Evolutionary conservation across 2,329 filamentous ascomycete species (phyloP).

Genomic region (Diplodia mutila): DNA sequence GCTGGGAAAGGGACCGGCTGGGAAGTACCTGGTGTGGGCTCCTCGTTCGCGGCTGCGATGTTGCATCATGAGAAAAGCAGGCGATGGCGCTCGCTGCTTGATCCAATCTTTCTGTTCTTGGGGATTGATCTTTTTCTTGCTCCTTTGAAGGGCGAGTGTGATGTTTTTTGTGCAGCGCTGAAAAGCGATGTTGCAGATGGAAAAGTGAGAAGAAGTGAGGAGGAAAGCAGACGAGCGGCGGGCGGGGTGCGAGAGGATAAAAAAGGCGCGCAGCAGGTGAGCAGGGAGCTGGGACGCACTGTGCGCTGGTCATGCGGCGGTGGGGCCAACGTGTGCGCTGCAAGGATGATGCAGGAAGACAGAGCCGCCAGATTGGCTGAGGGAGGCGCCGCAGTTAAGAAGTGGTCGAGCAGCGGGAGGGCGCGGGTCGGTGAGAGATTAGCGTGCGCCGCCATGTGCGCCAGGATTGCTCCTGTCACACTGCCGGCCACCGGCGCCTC

Average conservation of each 20-base stretch:
- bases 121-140: slow-evolving; percentile 10
- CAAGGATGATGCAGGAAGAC: slow-evolving; percentile 21
- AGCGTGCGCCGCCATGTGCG: slow-evolving; percentile 24
- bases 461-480: slow-evolving; percentile 23
- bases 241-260: slow-evolving; percentile 22
- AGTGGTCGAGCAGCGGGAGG: slow-evolving; percentile 23
- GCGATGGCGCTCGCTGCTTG: slow-evolving; percentile 34
- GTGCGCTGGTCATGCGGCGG: slow-evolving; percentile 26
- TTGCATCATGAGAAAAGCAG: slow-evolving; percentile 48
- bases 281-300: slow-evolving; percentile 25
- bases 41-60: slow-evolving; percentile 46
- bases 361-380: slow-evolving; percentile 19
- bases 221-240: slow-evolving; percentile 6
- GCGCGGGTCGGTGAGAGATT: slow-evolving; percentile 27
- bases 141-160: neutral
- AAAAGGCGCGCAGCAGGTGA: slow-evolving; percentile 20
- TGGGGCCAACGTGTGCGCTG: slow-evolving; percentile 24
- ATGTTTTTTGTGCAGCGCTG: slow-evolving; percentile 2
- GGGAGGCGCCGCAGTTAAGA: slow-evolving; percentile 25
- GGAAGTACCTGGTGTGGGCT: slow-evolving; percentile 48
- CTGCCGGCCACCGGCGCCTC: slow-evolving; percentile 11
- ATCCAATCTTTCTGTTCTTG: slow-evolving; percentile 16
- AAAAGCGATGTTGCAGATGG: slow-evolving; percentile 1
- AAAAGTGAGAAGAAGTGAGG: slow-evolving; percentile 9
- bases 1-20: slow-evolving; percentile 39